Evolutionary conservation across 345 rosid species (phyloP).

Genomic region (Angophora floribunda): DNA sequence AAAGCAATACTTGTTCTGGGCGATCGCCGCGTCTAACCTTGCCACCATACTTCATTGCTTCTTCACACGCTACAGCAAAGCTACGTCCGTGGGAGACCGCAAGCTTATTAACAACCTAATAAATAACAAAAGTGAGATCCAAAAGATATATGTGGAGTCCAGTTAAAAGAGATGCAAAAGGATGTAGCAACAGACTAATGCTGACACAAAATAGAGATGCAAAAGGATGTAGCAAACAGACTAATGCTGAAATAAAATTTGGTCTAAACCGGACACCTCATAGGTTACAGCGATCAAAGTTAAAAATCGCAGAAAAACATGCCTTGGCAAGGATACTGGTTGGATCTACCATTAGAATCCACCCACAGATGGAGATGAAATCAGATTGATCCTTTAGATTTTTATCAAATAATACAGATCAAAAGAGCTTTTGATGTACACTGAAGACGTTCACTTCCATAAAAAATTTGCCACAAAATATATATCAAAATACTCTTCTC

Average conservation of each 20-base stretch:
- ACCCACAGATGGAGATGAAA: background rate
- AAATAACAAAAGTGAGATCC: background rate
- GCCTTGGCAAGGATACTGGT: slow-evolving; percentile 89
- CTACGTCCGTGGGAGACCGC: slow-evolving; percentile 66
- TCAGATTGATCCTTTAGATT: background rate
- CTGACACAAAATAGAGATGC: no score
- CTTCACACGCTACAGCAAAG: slow-evolving; percentile 71
- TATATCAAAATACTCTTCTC: background rate
- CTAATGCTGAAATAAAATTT: background rate
- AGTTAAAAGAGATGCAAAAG: background rate
- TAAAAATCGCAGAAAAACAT: background rate
- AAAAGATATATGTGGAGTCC: background rate
- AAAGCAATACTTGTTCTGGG: slow-evolving; percentile 45
- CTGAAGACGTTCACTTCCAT: background rate
- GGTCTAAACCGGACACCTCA: background rate
- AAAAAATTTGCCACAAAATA: background rate
- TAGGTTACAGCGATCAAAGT: background rate
- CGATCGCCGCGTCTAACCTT: slow-evolving; percentile 38
- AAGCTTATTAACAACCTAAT: slow-evolving; percentile 64
- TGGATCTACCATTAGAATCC: slow-evolving; percentile 76
- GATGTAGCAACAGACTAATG: background rate
- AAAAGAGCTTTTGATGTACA: slow-evolving; percentile 25
- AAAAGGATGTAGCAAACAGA: no score
- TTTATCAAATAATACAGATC: slow-evolving; percentile 12
- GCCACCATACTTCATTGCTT: slow-evolving; percentile 72